Conservation (phyloP, 2,329 filamentous ascomycete genomes). For the Gnomoniopsis smithogilvyi region DNA sequence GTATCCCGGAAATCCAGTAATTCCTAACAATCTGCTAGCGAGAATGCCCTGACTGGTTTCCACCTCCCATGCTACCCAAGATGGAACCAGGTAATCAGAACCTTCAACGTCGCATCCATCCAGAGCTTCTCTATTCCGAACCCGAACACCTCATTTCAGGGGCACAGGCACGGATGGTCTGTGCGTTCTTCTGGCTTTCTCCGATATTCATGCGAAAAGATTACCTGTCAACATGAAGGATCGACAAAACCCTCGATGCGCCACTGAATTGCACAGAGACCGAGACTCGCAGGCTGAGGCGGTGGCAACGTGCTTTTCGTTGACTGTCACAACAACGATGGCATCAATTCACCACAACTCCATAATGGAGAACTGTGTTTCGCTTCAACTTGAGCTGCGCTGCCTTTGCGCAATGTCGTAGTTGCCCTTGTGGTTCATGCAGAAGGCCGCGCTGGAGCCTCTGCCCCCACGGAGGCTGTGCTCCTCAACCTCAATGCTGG, state of each 20-base stretch:
- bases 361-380: too few relatives aligned
- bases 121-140: background rate
- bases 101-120: background rate
- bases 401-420: too few relatives aligned
- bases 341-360: background rate
- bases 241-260: background rate
- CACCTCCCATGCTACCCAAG: too few relatives aligned
- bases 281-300: too few relatives aligned
- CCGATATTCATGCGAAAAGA: background rate
- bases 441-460: background rate
- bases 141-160: background rate
- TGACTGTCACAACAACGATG: too few relatives aligned
- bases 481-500: slow-evolving; percentile 7
- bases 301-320: too few relatives aligned
- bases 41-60: too few relatives aligned
- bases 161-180: background rate
- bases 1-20: too few relatives aligned
- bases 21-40: too few relatives aligned
- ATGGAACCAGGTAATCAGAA: too few relatives aligned
- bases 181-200: background rate
- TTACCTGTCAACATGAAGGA: background rate
- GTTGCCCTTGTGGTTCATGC: too few relatives aligned
- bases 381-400: background rate
- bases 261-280: background rate
- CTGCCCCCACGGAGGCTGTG: background rate